phyloP scores from a whole-genome alignment of 2,329 filamentous ascomycete species.

The Fusarium nematophilum region DNA sequence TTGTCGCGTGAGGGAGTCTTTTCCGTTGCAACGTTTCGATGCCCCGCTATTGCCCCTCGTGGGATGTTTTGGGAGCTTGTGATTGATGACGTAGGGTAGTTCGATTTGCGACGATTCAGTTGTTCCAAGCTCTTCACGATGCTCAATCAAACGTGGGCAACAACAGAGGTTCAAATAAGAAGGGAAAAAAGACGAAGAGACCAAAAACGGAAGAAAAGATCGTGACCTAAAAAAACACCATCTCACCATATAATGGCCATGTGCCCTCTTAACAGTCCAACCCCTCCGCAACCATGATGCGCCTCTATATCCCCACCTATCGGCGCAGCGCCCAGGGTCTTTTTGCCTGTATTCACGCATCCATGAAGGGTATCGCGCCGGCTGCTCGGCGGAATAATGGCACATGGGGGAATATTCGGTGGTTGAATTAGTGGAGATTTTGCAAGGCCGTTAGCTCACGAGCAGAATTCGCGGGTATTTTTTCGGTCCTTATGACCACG shows the following conservation, averaged over 20 bases:
- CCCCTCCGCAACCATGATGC: constrained; percentile 27
- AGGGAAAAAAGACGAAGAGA: neutral
- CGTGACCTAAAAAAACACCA: neutral
- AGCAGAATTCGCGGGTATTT: constrained; percentile 15
- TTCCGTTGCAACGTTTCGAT: constrained; percentile 38
- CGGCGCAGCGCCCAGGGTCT: constrained; percentile 29
- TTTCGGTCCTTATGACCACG: too few relatives aligned
- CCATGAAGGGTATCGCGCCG: constrained; percentile 17
- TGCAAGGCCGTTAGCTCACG: neutral
- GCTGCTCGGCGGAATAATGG: constrained; percentile 26
- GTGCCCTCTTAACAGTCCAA: neutral
- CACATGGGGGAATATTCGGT: constrained; percentile 15
- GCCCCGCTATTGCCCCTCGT: constrained; percentile 41
- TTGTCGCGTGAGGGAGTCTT: constrained; percentile 36
- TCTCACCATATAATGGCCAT: neutral
- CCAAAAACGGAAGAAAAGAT: too few relatives aligned
- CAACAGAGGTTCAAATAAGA: neutral
- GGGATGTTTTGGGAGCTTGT: constrained; percentile 24
- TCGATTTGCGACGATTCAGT: neutral
- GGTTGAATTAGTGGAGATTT: constrained; percentile 27
- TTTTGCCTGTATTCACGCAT: constrained; percentile 22
- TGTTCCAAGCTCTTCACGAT: constrained; percentile 3
- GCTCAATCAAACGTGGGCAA: neutral
- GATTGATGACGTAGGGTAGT: constrained; percentile 32
- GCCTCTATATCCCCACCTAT: constrained; percentile 44